Base-by-base conservation (phyloP, 352 stramenopile species). In the Poterioochromonas sp. region DNA sequence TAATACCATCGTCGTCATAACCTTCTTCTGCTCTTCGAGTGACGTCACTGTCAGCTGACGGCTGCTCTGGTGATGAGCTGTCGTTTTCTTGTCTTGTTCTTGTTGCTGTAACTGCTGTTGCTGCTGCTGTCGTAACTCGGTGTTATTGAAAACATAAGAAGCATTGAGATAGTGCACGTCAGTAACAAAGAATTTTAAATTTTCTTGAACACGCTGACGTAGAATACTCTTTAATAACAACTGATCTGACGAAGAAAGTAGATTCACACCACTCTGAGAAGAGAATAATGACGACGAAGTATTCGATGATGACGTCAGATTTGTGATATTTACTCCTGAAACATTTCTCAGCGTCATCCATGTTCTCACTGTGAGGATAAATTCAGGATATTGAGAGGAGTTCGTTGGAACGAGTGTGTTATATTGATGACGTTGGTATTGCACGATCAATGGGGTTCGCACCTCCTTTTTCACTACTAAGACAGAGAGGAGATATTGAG, bases 131-230 rank as follows among this genome's bases (percentile, higher is more conserved):
- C 47, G 15, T 58, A 58, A 58, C 47, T 58, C 47, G 47, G 47
- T 58, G 47, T 58, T 58, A 58, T 58, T 58, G 47, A 58, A 58
- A 26, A 58, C 47, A 58, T 58, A 58, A 58, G 47, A 58, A 26
- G 47, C 47, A 58, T 58, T 58, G 47, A 58, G 47, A 58, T 58
- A 58, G 47, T 58, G 47, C 47, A 58, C 47, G 47, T 58, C 47
- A 58, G 47, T 58, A 58, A 58, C 47, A 58, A 58, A 58, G 47
- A 58, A 58, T 58, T 58, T 58, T 58, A 58, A 58, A 58, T 58
- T 58, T 58, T 58, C 47, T 58, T 58, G 47, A 58, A 58, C 47
- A 58, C 47, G 47, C 47, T 58, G 47, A 58, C 47, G 47, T 58
- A 58, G 47, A 58, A 58, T 58, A 58, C 47, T 58, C 47, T 58